phyloP scores from a whole-genome alignment of 1,284 basidiomycete species.

The Spongispora temasekensis region DNA sequence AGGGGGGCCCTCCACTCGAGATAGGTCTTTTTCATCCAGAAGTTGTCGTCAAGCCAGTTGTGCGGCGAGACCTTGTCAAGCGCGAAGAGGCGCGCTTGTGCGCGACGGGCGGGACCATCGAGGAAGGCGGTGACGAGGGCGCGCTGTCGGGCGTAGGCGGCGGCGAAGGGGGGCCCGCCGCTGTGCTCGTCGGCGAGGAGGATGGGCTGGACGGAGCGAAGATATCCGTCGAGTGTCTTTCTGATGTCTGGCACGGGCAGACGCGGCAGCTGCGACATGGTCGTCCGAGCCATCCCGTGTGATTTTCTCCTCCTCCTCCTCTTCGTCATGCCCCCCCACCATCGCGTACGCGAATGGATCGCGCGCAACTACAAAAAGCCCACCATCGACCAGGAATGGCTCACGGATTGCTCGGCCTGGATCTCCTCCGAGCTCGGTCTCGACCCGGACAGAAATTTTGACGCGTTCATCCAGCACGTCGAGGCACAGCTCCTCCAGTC shows the following conservation, averaged over 20 bases:
- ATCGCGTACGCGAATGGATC: constrained; percentile 23
- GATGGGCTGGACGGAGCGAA: constrained; percentile 81
- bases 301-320: no score
- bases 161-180: constrained; percentile 54
- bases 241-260: constrained; percentile 86
- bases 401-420: constrained; percentile 69
- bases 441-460: constrained; percentile 46
- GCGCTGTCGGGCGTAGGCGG: constrained; percentile 29
- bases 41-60: constrained; percentile 96
- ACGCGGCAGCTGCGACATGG: constrained; percentile 44
- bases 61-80: constrained; percentile 84
- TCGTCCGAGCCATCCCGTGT: constrained; percentile 18
- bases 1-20: constrained; percentile 89
- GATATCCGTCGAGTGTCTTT: constrained; percentile 78
- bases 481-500: constrained; percentile 71
- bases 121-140: constrained; percentile 25
- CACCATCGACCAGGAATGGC: constrained; percentile 58
- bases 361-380: no score
- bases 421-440: constrained; percentile 50
- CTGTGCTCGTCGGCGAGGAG: constrained; percentile 72
- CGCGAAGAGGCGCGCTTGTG: constrained; percentile 77
- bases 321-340: constrained; percentile 24
- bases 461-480: constrained; percentile 51
- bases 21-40: constrained; percentile 92
- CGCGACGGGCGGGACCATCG: constrained; percentile 20